These are phyloP conservation scores for Apiospora arundinis DNA, from an alignment of 2,329 filamentous ascomycete genomes.

Conservation along the genomic window DNA sequence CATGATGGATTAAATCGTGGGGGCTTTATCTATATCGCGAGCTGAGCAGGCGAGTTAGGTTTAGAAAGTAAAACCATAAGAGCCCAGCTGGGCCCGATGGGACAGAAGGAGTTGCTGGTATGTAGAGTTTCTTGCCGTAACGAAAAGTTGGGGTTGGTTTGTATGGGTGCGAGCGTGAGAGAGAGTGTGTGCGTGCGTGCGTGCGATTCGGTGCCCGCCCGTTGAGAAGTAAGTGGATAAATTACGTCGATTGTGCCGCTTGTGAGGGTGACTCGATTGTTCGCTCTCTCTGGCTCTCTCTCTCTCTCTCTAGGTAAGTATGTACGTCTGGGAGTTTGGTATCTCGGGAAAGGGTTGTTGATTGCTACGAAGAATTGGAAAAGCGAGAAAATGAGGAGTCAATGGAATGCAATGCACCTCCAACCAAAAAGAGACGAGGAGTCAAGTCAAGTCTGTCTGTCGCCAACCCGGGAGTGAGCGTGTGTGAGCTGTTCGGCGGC, in stretches of 20 bases:
- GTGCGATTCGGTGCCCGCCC: slow-evolving; percentile 2
- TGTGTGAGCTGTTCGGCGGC: slow-evolving; percentile 30
- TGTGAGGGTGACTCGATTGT: slow-evolving; percentile 3
- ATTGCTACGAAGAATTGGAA: not conserved
- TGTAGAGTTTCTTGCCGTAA: slow-evolving; percentile 27
- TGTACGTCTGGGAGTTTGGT: not conserved
- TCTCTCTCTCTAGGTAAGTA: not conserved
- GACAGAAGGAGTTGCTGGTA: slow-evolving; percentile 21
- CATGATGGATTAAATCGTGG: slow-evolving; percentile 21
- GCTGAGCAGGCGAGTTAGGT: slow-evolving; percentile 12
- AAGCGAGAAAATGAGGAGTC: slow-evolving; percentile 15
- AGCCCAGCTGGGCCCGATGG: slow-evolving; percentile 42
- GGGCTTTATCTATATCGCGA: not conserved
- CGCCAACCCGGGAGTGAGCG: not conserved
- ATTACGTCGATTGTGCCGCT: slow-evolving; percentile 12
- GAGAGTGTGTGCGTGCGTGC: not conserved
- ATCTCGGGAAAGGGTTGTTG: not conserved
- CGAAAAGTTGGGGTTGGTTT: slow-evolving; percentile 25
- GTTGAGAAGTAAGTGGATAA: slow-evolving; percentile 12
- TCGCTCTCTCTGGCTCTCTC: not conserved
- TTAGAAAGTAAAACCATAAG: slow-evolving; percentile 24
- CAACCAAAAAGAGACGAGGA: slow-evolving; percentile 12
- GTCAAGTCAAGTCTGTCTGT: not conserved
- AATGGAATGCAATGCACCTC: not conserved
- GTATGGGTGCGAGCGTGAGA: not conserved